These are phyloP conservation scores for Fragaria nilgerrensis DNA, from an alignment of 306 rosid species.

Conservation along the genomic window DNA sequence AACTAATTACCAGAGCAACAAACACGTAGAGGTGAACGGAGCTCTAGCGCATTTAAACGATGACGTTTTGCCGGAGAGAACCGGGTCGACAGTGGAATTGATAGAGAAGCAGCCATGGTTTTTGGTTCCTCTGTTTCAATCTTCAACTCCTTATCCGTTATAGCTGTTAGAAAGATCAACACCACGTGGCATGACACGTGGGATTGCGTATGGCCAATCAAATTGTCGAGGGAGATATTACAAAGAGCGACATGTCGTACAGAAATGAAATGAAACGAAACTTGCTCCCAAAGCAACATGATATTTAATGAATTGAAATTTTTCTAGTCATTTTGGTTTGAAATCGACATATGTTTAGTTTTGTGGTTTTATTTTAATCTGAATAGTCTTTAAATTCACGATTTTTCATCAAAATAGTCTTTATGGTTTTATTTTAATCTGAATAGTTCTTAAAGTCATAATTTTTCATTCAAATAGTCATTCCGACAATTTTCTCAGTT, in stretches of 20 bases:
- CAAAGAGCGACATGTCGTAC: not conserved
- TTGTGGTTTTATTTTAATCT: too few species aligned
- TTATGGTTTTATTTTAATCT: too few species aligned
- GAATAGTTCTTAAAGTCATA: too few species aligned
- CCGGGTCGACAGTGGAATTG: slow-evolving; percentile 50
- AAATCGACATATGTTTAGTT: too few species aligned
- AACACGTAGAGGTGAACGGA: slow-evolving; percentile 27
- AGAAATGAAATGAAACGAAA: not conserved
- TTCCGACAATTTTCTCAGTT: too few species aligned
- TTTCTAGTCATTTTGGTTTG: too few species aligned
- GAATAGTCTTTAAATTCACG: too few species aligned
- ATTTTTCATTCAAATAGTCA: too few species aligned
- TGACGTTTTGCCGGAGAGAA: slow-evolving; percentile 38
- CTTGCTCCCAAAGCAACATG: too few species aligned
- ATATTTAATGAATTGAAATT: too few species aligned
- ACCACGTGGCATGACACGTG: slow-evolving; percentile 55
- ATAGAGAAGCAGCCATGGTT: slow-evolving; percentile 57
- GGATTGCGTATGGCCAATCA: slow-evolving; percentile 15
- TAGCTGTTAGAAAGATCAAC: slow-evolving; percentile 22
- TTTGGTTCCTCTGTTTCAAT: slow-evolving; percentile 1
- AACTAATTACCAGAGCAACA: slow-evolving; percentile 48
- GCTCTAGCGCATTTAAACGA: slow-evolving; percentile 10
- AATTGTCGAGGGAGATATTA: not conserved
- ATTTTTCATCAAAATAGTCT: too few species aligned
- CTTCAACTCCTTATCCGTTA: slow-evolving; percentile 7